phyloP scores from a whole-genome alignment of 2,329 filamentous ascomycete genomes.

The Alternaria triticina region DNA sequence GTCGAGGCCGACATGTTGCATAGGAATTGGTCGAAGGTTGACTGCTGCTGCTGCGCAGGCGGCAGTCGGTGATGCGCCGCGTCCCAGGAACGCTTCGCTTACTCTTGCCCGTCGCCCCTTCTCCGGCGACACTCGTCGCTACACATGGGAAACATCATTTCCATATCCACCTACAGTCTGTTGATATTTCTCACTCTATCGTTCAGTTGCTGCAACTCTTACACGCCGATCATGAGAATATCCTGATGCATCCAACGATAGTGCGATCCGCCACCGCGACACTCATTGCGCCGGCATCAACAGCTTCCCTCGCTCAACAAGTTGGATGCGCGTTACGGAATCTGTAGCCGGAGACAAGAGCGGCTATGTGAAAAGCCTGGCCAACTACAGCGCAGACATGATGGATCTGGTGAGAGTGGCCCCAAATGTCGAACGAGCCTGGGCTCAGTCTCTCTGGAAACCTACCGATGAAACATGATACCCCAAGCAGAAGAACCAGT shows the following conservation, averaged over 20 bases:
- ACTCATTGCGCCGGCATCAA: neutral
- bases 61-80: slow-evolving; percentile 4
- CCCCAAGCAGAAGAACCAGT: slow-evolving; percentile 9
- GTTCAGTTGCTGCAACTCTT: neutral
- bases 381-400: slow-evolving; percentile 16
- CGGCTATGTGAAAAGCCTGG: slow-evolving; percentile 10
- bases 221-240: accelerated
- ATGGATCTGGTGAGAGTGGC: slow-evolving; percentile 18
- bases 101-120: neutral
- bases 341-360: neutral
- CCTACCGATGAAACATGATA: slow-evolving; percentile 19
- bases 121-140: neutral
- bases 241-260: neutral
- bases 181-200: neutral
- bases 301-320: neutral
- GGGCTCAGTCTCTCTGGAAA: slow-evolving; percentile 19
- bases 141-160: neutral
- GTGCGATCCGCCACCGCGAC: neutral
- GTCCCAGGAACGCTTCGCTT: slow-evolving; percentile 9
- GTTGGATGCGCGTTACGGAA: neutral
- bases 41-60: neutral
- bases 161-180: neutral
- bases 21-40: neutral
- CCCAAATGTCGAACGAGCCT: slow-evolving; percentile 21
- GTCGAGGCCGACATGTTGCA: slow-evolving; percentile 18